Percentiles rank a stretch among this genome's conserved stretches.
Evolutionary conservation across 2,329 filamentous ascomycete genomes (phyloP).

Genomic region (Aspergillus chevalieri): DNA sequence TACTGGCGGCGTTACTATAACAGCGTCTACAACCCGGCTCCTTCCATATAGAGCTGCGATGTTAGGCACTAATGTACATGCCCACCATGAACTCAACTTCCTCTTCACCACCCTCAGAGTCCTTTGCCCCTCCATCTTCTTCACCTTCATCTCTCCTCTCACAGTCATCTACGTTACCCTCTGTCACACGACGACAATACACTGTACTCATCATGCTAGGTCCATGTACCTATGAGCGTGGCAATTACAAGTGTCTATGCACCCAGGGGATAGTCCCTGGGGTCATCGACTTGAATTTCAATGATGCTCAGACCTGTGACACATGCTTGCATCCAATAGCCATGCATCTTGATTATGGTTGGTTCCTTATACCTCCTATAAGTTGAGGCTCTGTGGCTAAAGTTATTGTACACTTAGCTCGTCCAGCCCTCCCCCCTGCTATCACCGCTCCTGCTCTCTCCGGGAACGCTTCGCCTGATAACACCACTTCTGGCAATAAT

Average conservation of each 20-base stretch:
- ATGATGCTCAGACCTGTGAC: neutral
- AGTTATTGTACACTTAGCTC: neutral
- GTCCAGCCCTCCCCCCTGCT: neutral
- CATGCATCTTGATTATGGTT: slow-evolving; percentile 1
- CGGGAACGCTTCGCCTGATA: neutral
- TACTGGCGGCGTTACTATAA: too few species aligned
- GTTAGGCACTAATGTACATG: neutral
- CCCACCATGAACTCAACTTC: neutral
- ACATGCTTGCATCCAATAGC: slow-evolving; percentile 2
- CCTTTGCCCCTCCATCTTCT: too few species aligned
- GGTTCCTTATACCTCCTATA: slow-evolving; percentile 1
- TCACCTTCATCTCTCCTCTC: neutral
- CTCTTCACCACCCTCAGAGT: neutral
- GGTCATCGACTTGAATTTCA: neutral
- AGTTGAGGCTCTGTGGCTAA: neutral
- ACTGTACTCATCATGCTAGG: neutral
- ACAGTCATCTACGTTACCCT: neutral
- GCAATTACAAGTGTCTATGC: neutral
- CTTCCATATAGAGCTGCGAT: neutral
- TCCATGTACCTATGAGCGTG: neutral
- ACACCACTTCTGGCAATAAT: neutral
- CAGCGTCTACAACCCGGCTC: neutral
- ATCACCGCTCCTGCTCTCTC: neutral
- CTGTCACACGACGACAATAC: neutral
- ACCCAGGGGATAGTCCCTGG: neutral